These are phyloP conservation scores for Penicillium turbatum DNA, from an alignment of 495 filamentous ascomycete genomes.

Conservation along the genomic window DNA sequence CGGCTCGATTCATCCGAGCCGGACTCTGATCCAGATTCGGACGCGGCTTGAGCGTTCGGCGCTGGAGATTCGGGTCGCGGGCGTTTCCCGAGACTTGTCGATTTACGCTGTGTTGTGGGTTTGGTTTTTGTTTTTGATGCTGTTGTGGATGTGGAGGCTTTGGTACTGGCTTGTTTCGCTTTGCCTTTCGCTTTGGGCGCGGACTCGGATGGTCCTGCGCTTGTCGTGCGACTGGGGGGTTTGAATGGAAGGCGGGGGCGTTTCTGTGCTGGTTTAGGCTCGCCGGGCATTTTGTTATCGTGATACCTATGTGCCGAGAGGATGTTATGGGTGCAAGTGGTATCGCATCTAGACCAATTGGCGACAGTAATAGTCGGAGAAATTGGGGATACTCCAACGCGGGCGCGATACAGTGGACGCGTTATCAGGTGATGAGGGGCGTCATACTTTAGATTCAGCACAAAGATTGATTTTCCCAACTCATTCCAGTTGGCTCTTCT, in stretches of 20 bases:
- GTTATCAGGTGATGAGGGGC: slow-evolving; percentile 33
- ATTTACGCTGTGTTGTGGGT: neutral
- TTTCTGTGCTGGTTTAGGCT: slow-evolving; percentile 37
- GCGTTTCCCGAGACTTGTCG: slow-evolving; percentile 13
- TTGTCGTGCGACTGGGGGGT: slow-evolving; percentile 40
- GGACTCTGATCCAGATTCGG: slow-evolving; percentile 23
- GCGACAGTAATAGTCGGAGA: neutral
- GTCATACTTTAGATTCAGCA: neutral
- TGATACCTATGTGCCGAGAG: neutral
- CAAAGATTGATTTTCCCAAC: neutral
- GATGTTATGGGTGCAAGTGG: neutral
- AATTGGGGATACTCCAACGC: slow-evolving; percentile 3
- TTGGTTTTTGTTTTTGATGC: slow-evolving; percentile 11
- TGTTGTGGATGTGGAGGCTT: slow-evolving; percentile 17
- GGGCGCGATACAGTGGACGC: slow-evolving; percentile 20
- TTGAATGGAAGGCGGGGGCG: slow-evolving; percentile 48
- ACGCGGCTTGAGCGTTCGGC: slow-evolving; percentile 4
- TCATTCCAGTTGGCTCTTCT: neutral
- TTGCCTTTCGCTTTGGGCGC: slow-evolving; percentile 29
- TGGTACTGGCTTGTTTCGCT: slow-evolving; percentile 15
- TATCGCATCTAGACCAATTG: neutral
- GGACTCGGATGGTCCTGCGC: slow-evolving; percentile 17
- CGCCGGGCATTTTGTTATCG: slow-evolving; percentile 32
- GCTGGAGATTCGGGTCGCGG: slow-evolving; percentile 14
- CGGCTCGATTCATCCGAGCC: slow-evolving; percentile 18